Evolutionary conservation across 2,329 filamentous ascomycete genomes (phyloP).

Genomic region (Cladosporium austrohemisphaericum): DNA sequence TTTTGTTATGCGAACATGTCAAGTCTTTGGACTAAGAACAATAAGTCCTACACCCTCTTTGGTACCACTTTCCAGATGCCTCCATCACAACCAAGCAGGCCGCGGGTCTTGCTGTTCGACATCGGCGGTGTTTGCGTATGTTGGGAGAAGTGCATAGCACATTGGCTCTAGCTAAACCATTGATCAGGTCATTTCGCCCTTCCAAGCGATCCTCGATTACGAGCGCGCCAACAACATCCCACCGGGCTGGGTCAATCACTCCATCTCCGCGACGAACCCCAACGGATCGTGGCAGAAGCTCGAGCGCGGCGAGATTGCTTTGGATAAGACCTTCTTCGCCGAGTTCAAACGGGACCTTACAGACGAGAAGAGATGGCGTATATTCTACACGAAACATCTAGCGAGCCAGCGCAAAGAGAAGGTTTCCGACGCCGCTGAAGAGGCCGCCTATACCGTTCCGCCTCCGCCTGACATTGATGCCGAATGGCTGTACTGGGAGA

Average conservation of each 20-base stretch:
- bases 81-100: conserved; percentile 31
- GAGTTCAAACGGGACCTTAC: conserved; percentile 73
- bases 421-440: conserved; percentile 43
- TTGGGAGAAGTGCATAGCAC: conserved; percentile 27
- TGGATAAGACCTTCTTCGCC: conserved; percentile 71
- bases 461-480: conserved; percentile 70
- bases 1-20: conserved; percentile 6
- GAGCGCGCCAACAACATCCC: conserved; percentile 74
- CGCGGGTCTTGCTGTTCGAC: conserved; percentile 83
- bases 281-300: conserved; percentile 83
- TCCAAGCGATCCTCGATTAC: conserved; percentile 90
- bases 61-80: conserved; percentile 25
- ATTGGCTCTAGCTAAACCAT: not conserved
- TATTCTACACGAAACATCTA: conserved; percentile 45
- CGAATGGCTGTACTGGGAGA: conserved; percentile 78
- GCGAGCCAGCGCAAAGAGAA: conserved; percentile 24
- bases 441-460: conserved; percentile 41
- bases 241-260: conserved; percentile 85
- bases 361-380: conserved; percentile 62
- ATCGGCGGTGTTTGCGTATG: conserved; percentile 95
- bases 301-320: conserved; percentile 74
- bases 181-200: conserved; percentile 76
- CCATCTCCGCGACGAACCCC: conserved; percentile 74
- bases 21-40: conserved; percentile 21
- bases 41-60: conserved; percentile 24